These are phyloP conservation scores for Sclerotinia sclerotiorum DNA, from an alignment of 2,329 filamentous ascomycete species.

Conservation along the genomic window DNA sequence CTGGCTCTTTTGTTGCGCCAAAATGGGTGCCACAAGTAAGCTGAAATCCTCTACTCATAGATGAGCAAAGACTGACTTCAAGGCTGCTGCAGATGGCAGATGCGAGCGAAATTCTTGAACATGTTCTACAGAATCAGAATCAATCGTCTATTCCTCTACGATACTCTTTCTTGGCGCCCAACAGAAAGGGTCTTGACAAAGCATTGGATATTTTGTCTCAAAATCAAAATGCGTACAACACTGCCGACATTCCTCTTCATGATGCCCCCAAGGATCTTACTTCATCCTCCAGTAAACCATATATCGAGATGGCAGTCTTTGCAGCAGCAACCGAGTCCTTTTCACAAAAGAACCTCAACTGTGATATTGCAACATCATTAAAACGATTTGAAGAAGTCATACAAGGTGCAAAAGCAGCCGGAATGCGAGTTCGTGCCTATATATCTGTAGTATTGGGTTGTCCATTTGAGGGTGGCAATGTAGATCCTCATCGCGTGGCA, in stretches of 20 bases:
- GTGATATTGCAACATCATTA: slow-evolving; percentile 72
- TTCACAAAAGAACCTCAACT: slow-evolving; percentile 79
- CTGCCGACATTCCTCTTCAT: slow-evolving; percentile 44
- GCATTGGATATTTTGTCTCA: slow-evolving; percentile 55
- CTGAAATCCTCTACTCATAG: not conserved
- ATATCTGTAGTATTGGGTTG: slow-evolving; percentile 80
- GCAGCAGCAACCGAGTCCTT: slow-evolving; percentile 80
- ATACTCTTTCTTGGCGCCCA: slow-evolving; percentile 81
- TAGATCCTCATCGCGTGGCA: slow-evolving; percentile 62
- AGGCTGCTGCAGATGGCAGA: slow-evolving; percentile 66
- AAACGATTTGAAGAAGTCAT: slow-evolving; percentile 70
- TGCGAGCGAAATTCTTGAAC: slow-evolving; percentile 70
- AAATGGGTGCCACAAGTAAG: slow-evolving; percentile 80
- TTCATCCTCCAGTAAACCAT: slow-evolving; percentile 42
- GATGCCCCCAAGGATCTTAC: slow-evolving; percentile 1
- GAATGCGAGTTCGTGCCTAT: slow-evolving; percentile 72
- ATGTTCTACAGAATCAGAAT: slow-evolving; percentile 60
- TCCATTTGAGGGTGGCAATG: slow-evolving; percentile 68
- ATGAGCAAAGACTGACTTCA: slow-evolving; percentile 10
- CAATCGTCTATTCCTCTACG: slow-evolving; percentile 57
- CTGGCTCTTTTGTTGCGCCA: slow-evolving; percentile 78
- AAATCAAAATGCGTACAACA: slow-evolving; percentile 54
- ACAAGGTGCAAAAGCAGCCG: slow-evolving; percentile 60
- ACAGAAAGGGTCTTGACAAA: slow-evolving; percentile 68
- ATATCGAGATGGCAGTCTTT: slow-evolving; percentile 75